Conservation (phyloP, 163 green algal genomes). For the Chloroidium sp. region DNA sequence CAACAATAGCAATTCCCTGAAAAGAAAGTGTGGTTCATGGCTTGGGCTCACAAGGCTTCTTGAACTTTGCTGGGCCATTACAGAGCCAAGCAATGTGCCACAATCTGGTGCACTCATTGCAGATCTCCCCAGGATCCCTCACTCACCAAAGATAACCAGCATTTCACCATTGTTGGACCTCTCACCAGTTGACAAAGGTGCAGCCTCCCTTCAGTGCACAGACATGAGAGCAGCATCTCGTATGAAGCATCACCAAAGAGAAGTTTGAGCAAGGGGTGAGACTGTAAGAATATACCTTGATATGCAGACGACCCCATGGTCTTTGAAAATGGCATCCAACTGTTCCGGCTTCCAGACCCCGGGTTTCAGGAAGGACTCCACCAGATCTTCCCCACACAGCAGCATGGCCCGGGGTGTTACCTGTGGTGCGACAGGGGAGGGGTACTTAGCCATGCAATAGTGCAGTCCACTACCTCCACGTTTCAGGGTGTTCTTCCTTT, state of each 20-base stretch:
- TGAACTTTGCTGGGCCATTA: too few relatives aligned
- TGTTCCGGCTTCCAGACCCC: constrained; percentile 67
- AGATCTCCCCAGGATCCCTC: too few relatives aligned
- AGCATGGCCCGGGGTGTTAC: constrained; percentile 48
- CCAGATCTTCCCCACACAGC: constrained; percentile 80
- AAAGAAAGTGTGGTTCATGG: not conserved
- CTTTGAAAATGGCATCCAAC: constrained; percentile 33
- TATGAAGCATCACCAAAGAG: not conserved
- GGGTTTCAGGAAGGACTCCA: constrained; percentile 69
- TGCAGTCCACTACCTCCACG: too few relatives aligned
- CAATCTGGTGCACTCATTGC: too few relatives aligned
- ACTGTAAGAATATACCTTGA: constrained; percentile 15
- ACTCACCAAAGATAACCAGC: too few relatives aligned
- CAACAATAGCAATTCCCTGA: constrained; percentile 19
- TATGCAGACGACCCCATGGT: constrained; percentile 69
- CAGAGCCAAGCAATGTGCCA: too few relatives aligned
- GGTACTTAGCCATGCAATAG: too few relatives aligned
- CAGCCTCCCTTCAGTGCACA: not conserved
- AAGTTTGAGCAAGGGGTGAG: not conserved
- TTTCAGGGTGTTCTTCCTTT: too few relatives aligned
- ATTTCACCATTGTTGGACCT: not conserved
- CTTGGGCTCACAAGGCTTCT: not conserved
- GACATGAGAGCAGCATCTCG: not conserved
- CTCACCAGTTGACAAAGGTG: not conserved
- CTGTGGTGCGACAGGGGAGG: too few relatives aligned